A percentile compares a stretch with the other conserved stretches of the same genome.
Evolutionary conservation across 192 early-diverging fungal genomes (phyloP).

Genomic region (Thoreauomyces humboldtii): DNA sequence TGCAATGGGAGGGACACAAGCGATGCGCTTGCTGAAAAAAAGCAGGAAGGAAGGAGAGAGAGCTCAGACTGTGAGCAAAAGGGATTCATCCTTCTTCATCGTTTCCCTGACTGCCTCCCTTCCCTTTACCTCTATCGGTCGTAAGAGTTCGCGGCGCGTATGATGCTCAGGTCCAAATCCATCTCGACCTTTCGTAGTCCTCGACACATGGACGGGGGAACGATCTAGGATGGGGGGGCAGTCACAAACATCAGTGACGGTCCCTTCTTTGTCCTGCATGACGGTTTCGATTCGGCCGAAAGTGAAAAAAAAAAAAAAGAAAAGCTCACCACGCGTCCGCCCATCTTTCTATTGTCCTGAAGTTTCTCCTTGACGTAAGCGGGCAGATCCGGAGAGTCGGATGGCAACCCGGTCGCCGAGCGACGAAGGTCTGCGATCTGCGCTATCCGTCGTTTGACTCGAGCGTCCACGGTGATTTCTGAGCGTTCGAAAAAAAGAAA

Average conservation of each 20-base stretch:
- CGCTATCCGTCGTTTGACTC: not conserved
- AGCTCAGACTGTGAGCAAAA: too few relatives aligned
- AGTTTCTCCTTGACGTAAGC: not conserved
- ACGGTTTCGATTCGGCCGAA: too few relatives aligned
- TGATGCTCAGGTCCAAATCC: conserved; percentile 20
- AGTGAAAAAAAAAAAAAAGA: not conserved
- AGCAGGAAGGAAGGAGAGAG: too few relatives aligned
- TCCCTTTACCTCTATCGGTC: too few relatives aligned
- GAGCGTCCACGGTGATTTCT: not conserved
- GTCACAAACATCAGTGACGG: not conserved
- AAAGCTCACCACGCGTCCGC: conserved; percentile 25
- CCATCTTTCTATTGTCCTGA: conserved; percentile 4
- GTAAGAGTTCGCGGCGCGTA: conserved; percentile 16
- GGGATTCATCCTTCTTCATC: too few relatives aligned
- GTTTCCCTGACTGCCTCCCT: too few relatives aligned
- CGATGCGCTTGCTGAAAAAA: too few relatives aligned
- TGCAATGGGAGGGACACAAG: too few relatives aligned
- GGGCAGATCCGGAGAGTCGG: conserved; percentile 7
- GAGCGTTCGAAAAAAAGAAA: too few relatives aligned
- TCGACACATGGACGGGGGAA: conserved; percentile 12
- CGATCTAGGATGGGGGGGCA: not conserved
- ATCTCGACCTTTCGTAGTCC: conserved; percentile 18
- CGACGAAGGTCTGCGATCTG: conserved; percentile 16
- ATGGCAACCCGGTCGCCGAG: conserved; percentile 17
- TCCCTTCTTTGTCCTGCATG: too few relatives aligned